phyloP scores from a whole-genome alignment of 2,329 filamentous ascomycete species.

The Elsinoe fawcettii region DNA sequence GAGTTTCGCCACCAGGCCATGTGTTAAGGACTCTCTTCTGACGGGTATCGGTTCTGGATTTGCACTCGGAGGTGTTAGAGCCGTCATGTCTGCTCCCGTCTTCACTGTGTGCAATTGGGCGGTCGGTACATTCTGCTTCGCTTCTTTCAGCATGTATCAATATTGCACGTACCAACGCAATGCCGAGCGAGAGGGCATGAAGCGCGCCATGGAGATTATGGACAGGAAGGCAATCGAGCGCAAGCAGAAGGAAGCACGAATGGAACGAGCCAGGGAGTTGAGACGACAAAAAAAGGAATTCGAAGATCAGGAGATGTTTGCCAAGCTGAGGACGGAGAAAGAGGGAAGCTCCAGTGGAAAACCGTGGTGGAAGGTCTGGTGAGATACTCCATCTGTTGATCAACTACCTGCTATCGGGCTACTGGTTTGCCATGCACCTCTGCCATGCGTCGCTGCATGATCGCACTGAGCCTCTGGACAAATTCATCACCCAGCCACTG shows the following conservation, averaged over 20 bases:
- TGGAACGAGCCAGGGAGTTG: conserved; percentile 33
- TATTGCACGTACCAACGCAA: conserved; percentile 70
- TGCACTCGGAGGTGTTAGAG: conserved; percentile 64
- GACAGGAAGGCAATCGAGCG: conserved; percentile 60
- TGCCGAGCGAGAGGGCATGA: conserved; percentile 75
- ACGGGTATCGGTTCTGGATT: conserved; percentile 76
- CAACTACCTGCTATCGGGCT: background rate
- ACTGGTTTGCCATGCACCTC: conserved; percentile 3
- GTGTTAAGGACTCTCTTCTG: conserved; percentile 73
- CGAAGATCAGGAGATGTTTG: conserved; percentile 33
- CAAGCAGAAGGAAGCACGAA: conserved; percentile 44
- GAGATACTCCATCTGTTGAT: conserved; percentile 5
- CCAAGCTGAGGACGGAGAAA: conserved; percentile 23
- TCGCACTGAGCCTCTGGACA: conserved; percentile 47
- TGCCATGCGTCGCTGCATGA: conserved; percentile 35
- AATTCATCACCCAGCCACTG: conserved; percentile 50
- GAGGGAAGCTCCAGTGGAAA: conserved; percentile 19
- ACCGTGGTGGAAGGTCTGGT: conserved; percentile 33
- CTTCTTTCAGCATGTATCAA: conserved; percentile 68
- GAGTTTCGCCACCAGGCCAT: conserved; percentile 69
- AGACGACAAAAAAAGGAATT: conserved; percentile 37
- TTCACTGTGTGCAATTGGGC: conserved; percentile 75
- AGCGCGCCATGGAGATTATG: conserved; percentile 74
- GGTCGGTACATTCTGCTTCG: conserved; percentile 64
- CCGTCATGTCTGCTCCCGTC: conserved; percentile 57